Evolutionary conservation across 495 filamentous ascomycete species (phyloP).

Genomic region (Podospora tetraspora): DNA sequence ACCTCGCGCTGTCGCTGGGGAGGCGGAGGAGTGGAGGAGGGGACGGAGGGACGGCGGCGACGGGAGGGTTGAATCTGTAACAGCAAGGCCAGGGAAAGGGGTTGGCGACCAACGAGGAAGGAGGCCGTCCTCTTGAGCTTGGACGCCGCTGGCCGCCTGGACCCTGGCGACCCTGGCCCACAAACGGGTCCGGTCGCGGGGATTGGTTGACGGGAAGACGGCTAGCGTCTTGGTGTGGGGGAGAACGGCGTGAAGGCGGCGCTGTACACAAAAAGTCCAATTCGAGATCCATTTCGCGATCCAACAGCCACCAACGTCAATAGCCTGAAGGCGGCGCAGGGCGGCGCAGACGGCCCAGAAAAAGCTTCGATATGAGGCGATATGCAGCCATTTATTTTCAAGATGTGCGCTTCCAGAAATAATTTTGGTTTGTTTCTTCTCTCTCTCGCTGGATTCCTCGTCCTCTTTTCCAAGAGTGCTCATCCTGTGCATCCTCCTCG

Average conservation of each 20-base stretch:
- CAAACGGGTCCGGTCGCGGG: constrained; percentile 5
- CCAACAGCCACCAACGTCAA: not conserved
- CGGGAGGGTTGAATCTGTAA: constrained; percentile 15
- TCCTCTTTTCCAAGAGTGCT: not conserved
- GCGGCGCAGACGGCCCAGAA: not conserved
- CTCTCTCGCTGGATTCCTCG: not conserved
- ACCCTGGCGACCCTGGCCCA: constrained; percentile 3
- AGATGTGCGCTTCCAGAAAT: not conserved
- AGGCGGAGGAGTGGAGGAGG: constrained; percentile 8
- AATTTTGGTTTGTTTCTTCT: not conserved
- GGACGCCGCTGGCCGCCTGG: constrained; percentile 5
- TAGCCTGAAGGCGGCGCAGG: not conserved
- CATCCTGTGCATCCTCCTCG: not conserved
- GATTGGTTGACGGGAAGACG: constrained; percentile 9
- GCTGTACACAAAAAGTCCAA: not conserved
- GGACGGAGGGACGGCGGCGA: not conserved
- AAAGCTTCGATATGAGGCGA: not conserved
- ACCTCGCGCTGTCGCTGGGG: constrained; percentile 2
- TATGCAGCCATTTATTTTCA: not conserved
- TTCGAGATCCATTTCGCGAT: not conserved
- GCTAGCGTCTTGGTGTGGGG: not conserved
- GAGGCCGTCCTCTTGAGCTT: not conserved
- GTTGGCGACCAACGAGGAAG: constrained; percentile 3
- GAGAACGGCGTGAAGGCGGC: not conserved
- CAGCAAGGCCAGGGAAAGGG: constrained; percentile 14